Evolutionary conservation across 164 flowering plant species (phyloP).

Genomic region (Vitis rupestris): DNA sequence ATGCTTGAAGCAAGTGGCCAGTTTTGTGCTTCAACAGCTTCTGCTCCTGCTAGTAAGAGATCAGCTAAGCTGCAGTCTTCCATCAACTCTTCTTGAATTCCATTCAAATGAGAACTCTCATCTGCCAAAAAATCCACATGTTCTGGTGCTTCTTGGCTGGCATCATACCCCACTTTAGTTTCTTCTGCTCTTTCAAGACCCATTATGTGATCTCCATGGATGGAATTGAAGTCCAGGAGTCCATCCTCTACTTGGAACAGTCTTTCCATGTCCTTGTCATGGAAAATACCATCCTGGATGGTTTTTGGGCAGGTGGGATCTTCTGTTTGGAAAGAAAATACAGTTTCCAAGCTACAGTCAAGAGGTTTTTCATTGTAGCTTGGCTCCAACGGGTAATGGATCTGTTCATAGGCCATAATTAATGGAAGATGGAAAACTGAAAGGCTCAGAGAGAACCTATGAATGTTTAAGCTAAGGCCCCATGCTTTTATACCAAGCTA

Average conservation of each 20-base stretch:
- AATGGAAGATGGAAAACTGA: background rate
- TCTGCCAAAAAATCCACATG: too few relatives aligned
- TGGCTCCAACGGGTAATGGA: background rate
- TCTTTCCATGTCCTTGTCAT: background rate
- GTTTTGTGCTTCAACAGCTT: conserved; percentile 32
- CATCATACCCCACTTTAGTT: background rate
- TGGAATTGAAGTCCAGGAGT: conserved; percentile 3
- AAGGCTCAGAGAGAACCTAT: too few relatives aligned
- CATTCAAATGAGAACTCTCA: background rate
- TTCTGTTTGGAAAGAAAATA: background rate
- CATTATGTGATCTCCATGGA: conserved; percentile 3
- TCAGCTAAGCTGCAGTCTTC: conserved; percentile 25
- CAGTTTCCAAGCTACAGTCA: conserved; percentile 6
- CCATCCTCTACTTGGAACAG: conserved; percentile 4
- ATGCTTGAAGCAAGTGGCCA: conserved; percentile 15
- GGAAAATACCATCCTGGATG: background rate
- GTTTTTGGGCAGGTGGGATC: conserved; percentile 5
- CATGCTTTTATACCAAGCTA: too few relatives aligned
- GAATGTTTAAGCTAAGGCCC: too few relatives aligned
- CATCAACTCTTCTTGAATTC: conserved; percentile 10
- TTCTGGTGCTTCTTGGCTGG: background rate
- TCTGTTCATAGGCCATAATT: background rate
- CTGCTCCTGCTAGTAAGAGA: conserved; percentile 33
- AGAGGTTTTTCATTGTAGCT: conserved; percentile 6
- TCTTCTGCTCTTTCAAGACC: background rate